phyloP scores from a whole-genome alignment of 805 yeast genomes.

The Barnettozyma vustinii region DNA sequence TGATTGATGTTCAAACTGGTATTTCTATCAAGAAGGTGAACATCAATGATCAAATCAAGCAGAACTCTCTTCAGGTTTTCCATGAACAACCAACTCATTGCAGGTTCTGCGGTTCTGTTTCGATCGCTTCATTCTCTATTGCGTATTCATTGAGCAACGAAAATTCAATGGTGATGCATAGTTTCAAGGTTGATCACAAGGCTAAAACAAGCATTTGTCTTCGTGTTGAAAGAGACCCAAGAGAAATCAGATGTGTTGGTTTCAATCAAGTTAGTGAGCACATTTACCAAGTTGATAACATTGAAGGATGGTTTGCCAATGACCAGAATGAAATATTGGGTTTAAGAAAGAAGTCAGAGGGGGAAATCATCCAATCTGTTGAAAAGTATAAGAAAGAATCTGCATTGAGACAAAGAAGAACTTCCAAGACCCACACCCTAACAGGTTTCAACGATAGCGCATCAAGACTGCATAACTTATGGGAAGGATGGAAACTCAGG shows the following conservation, averaged over 20 bases:
- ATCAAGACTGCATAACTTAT: conserved; percentile 37
- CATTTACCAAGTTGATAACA: conserved; percentile 57
- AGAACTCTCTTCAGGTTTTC: conserved; percentile 55
- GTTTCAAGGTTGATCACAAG: conserved; percentile 63
- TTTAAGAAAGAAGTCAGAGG: conserved; percentile 39
- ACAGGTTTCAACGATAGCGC: conserved; percentile 16
- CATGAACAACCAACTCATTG: conserved; percentile 88
- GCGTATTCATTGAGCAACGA: conserved; percentile 60
- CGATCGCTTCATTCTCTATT: conserved; percentile 65
- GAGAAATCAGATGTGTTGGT: conserved; percentile 87
- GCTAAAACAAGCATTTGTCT: conserved; percentile 79
- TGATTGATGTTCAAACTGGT: conserved; percentile 77
- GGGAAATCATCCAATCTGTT: conserved; percentile 22
- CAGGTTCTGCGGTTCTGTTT: conserved; percentile 85
- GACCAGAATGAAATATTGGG: conserved; percentile 78
- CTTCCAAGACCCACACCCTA: conserved; percentile 1
- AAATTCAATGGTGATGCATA: conserved; percentile 60
- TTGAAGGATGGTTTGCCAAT: conserved; percentile 77
- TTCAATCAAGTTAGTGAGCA: conserved; percentile 70
- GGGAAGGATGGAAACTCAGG: conserved; percentile 82
- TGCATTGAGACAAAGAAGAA: conserved; percentile 15
- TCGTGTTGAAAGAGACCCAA: conserved; percentile 87
- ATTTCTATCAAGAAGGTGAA: conserved; percentile 54
- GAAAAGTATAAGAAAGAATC: conserved; percentile 10
- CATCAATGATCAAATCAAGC: conserved; percentile 51